Conservation (phyloP, 192 early-diverging fungal species). For the Rhizophagus sp. region DNA sequence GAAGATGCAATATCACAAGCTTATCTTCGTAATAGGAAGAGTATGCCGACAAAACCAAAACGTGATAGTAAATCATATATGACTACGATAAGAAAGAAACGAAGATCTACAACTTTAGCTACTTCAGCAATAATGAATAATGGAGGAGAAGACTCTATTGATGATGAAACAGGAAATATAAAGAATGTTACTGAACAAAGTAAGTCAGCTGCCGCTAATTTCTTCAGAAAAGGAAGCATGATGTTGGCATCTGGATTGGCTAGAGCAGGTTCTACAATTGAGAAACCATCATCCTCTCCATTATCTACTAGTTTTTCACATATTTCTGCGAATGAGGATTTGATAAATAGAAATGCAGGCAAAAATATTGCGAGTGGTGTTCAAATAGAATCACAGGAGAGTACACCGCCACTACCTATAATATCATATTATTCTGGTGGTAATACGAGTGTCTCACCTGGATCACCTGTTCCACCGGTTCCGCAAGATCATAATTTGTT, state of each 20-base stretch:
- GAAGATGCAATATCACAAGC: not conserved
- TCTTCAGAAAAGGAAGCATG: not conserved
- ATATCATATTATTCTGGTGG: conserved; percentile 1
- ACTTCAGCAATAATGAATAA: not conserved
- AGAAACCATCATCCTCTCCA: not conserved
- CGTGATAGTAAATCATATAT: not conserved
- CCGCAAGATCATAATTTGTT: not conserved
- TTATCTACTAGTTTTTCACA: not conserved
- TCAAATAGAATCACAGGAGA: not conserved
- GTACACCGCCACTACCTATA: not conserved
- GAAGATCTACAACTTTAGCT: not conserved
- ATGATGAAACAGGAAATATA: not conserved
- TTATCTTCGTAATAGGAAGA: not conserved
- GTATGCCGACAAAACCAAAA: not conserved
- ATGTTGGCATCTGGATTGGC: not conserved
- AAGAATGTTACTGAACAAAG: not conserved
- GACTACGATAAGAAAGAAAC: not conserved
- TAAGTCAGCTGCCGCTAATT: not conserved
- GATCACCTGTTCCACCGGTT: not conserved
- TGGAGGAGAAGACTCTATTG: not conserved
- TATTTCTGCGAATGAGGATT: not conserved
- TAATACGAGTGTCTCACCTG: not conserved
- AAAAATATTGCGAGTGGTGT: not conserved
- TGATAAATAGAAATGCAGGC: not conserved
- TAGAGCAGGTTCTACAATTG: not conserved